Percentiles rank a stretch among this genome's conserved stretches.
These are phyloP conservation scores for Quercus rubra DNA, from an alignment of 306 rosid species.

Conservation along the genomic window DNA sequence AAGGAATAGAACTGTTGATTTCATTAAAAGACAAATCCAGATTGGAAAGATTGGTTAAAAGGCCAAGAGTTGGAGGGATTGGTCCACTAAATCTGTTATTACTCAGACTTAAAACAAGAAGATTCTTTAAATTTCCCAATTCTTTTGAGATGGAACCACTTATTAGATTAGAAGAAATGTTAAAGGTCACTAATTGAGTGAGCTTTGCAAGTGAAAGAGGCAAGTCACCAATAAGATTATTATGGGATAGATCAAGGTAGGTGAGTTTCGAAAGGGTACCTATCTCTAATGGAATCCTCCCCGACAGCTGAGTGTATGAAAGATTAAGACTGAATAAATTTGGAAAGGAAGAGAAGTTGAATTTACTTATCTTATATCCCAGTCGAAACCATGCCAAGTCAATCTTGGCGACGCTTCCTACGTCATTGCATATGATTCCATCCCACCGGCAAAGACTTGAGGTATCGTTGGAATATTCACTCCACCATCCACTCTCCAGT, in stretches of 20 bases:
- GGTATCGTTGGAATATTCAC: neutral
- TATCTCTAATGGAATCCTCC: neutral
- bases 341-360: neutral
- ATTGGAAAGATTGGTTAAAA: neutral
- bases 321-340: neutral
- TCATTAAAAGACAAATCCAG: neutral
- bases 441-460: neutral
- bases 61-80: neutral
- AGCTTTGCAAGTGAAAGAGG: neutral
- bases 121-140: too few relatives aligned
- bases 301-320: neutral
- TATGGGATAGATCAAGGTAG: neutral
- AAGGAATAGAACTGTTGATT: neutral
- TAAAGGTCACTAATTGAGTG: neutral
- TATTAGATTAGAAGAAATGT: too few relatives aligned
- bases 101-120: neutral
- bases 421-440: neutral
- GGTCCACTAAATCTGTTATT: neutral
- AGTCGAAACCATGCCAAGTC: neutral
- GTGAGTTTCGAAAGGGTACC: neutral
- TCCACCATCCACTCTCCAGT: constrained; percentile 3
- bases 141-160: too few relatives aligned
- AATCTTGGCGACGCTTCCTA: neutral
- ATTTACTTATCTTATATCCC: neutral
- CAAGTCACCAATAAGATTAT: neutral